Base-by-base conservation (phyloP, 2,329 filamentous ascomycete species). In the Monosporascus sp. region DNA sequence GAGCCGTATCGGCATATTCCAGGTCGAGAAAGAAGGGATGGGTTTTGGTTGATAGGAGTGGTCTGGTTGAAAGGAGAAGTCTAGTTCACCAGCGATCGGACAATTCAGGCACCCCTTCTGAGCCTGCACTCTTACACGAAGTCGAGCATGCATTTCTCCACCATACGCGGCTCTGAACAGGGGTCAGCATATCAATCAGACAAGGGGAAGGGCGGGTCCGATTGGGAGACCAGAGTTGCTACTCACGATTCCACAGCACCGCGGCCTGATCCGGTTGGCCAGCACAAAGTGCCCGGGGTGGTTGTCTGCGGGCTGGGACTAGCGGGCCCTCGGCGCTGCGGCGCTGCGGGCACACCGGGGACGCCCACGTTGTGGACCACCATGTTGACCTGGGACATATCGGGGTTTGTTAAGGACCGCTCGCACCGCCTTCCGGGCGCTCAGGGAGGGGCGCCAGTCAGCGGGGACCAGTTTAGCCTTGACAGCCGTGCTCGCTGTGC, bases 181-280 rank as follows among this genome's bases (percentile, higher is more conserved):
- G 11, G 17, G 24, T 3, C 47, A 37, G 39, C 15, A 37, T 37
- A 17, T 47, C 6, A 37, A 18, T 37, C 6, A 48, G 18, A 35
- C n/a, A 35, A 45, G 31, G n/a, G 17, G 41, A 48, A 46, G 24
- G 8, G 47, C 11, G 31, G 31, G 31, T 35, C 31, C 11, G 31
- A 35, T 44, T 48, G 5, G 37, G 49, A n/a, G 37, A 5, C 9
- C 2, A 47, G 45, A n/a, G 25, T 27, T 11, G 17, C 11, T 47
- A 65, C 74, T 68, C 66, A 76, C 74, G 68, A n/a, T 63, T 65
- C 75, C 74, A 76, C 25, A 65, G 60, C 25, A 77, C 71, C 69
- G 7, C 75, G 69, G 8, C 72, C 73, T 7, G 52, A 66, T 59
- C 55, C 50, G 64, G 55, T 66, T 61, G 48, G 61, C 59, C 37